These are phyloP conservation scores for Croton setiger DNA, from an alignment of 441 rosid genomes.

Conservation along the genomic window DNA sequence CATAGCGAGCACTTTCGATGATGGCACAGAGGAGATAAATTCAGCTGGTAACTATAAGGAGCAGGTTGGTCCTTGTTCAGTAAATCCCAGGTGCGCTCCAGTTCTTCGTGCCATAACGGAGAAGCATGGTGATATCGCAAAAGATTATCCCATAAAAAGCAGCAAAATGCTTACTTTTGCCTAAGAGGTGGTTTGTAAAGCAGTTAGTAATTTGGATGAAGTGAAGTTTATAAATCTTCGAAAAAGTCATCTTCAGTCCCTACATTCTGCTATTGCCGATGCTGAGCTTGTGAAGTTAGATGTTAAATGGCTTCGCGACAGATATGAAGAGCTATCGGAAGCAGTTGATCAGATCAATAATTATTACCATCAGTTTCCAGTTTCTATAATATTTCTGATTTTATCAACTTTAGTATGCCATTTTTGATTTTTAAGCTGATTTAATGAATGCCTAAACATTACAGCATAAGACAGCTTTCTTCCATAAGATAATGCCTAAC, in stretches of 20 bases:
- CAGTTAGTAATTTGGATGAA: slow-evolving; percentile 1
- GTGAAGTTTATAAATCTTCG: neutral
- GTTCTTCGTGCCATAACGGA: slow-evolving; percentile 12
- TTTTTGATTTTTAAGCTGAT: too few relatives aligned
- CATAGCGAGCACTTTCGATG: slow-evolving; percentile 12
- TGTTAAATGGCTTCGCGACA: slow-evolving; percentile 16
- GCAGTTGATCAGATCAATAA: slow-evolving; percentile 13
- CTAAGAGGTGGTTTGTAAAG: slow-evolving; percentile 16
- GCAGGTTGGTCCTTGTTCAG: neutral
- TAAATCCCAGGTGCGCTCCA: slow-evolving; percentile 10
- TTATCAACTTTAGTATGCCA: too few relatives aligned
- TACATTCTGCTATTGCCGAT: slow-evolving; percentile 12
- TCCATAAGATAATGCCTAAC: too few relatives aligned
- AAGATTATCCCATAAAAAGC: slow-evolving; percentile 5
- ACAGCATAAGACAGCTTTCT: too few relatives aligned
- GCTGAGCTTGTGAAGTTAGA: slow-evolving; percentile 13
- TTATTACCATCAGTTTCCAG: too few relatives aligned
- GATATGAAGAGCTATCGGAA: slow-evolving; percentile 7
- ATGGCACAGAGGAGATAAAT: neutral
- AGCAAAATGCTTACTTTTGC: slow-evolving; percentile 6
- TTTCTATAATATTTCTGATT: too few relatives aligned
- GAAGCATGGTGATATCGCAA: slow-evolving; percentile 21
- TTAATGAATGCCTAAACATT: too few relatives aligned
- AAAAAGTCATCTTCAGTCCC: neutral
- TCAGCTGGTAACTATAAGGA: neutral